Evolutionary conservation across 2,329 filamentous ascomycete species (phyloP).

Genomic region (Botryosphaeria dothidea): DNA sequence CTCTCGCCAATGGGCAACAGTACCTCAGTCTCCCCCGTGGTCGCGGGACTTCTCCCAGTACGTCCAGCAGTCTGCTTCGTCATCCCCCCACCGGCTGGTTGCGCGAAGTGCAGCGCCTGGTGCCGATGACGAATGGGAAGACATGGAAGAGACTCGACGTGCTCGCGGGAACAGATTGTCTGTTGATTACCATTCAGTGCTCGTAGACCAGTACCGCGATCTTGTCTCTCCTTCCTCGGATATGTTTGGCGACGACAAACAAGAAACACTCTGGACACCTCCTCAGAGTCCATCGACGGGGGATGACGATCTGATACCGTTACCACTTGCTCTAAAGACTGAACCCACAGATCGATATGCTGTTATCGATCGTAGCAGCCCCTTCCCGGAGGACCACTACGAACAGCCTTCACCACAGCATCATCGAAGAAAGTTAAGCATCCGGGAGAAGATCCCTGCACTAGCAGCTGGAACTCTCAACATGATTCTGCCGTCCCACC

Average conservation of each 20-base stretch:
- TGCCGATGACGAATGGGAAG: conserved; percentile 7
- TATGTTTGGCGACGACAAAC: neutral
- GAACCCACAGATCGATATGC: neutral
- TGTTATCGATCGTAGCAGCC: neutral
- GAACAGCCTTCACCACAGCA: neutral
- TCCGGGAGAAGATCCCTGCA: conserved; percentile 15
- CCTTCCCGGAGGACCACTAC: neutral
- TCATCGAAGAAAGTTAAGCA: neutral
- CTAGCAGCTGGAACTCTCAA: conserved; percentile 13
- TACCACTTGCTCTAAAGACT: neutral
- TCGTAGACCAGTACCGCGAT: conserved; percentile 17
- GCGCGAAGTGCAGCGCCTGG: conserved; percentile 12
- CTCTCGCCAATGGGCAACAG: neutral
- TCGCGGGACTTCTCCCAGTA: neutral
- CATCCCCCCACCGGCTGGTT: neutral
- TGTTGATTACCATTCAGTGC: conserved; percentile 4
- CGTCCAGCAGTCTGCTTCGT: neutral
- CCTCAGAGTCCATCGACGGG: neutral
- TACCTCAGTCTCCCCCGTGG: neutral
- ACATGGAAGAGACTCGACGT: neutral
- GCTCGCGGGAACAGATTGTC: neutral
- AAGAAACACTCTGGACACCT: neutral
- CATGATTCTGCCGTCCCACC: conserved; percentile 13
- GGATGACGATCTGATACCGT: neutral
- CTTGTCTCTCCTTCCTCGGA: neutral